These are phyloP conservation scores for Musa acuminata DNA, from an alignment of 176 grass and related monocot species.

Conservation along the genomic window DNA sequence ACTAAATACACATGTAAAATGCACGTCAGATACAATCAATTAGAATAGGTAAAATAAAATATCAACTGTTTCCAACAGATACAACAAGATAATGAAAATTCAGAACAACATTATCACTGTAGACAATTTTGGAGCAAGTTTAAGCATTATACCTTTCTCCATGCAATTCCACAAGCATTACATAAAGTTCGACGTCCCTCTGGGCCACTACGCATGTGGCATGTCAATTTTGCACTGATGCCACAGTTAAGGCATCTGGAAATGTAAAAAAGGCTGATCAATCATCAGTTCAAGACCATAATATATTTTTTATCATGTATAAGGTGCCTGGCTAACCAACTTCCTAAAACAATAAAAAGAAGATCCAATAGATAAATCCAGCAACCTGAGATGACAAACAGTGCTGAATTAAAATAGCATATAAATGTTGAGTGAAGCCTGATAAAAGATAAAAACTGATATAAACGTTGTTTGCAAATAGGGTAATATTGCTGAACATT, in stretches of 20 bases:
- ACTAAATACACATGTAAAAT: neutral
- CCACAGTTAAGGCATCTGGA: constrained; percentile 49
- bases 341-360: too few relatives aligned
- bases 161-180: constrained; percentile 54
- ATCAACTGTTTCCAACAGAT: neutral
- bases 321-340: too few relatives aligned
- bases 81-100: neutral
- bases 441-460: too few relatives aligned
- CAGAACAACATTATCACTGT: neutral
- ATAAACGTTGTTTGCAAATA: too few relatives aligned
- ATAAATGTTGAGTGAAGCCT: too few relatives aligned
- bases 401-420: too few relatives aligned
- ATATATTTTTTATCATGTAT: too few relatives aligned
- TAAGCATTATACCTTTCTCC: constrained; percentile 39
- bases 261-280: neutral
- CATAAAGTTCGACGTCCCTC: constrained; percentile 42
- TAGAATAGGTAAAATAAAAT: neutral
- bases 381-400: too few relatives aligned
- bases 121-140: constrained; percentile 4
- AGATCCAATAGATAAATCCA: too few relatives aligned
- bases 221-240: constrained; percentile 42
- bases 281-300: neutral
- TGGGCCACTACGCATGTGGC: constrained; percentile 45
- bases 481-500: too few relatives aligned
- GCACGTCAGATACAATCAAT: neutral